These are phyloP conservation scores for Leptographium procerum DNA, from an alignment of 2,329 filamentous ascomycete species.

Conservation along the genomic window DNA sequence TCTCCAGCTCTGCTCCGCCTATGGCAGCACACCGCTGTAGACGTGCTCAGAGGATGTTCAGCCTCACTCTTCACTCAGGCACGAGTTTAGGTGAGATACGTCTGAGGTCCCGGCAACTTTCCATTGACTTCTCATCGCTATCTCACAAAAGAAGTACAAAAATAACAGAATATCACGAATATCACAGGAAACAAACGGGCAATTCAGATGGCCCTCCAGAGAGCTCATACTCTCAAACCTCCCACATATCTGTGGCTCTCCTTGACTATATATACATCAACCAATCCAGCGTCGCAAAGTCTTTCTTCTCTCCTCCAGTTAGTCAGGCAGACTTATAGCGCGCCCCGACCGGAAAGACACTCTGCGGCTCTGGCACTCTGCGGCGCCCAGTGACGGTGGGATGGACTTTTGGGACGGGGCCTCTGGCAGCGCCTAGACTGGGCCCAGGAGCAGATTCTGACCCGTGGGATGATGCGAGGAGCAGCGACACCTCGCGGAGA, in stretches of 20 bases:
- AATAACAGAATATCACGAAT: no score
- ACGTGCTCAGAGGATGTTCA: no score
- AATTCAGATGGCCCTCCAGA: not conserved
- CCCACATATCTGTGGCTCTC: not conserved
- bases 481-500: not conserved
- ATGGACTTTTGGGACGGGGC: no score
- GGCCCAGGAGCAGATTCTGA: not conserved
- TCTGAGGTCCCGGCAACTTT: no score
- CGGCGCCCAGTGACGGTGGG: no score
- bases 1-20: not conserved
- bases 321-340: not conserved
- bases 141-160: no score
- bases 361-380: not conserved
- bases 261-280: not conserved
- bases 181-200: no score
- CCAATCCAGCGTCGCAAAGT: not conserved
- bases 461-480: not conserved
- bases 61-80: no score
- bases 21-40: not conserved
- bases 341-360: not conserved
- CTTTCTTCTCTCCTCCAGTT: not conserved
- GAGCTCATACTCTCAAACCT: not conserved
- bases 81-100: no score
- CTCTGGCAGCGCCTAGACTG: not conserved
- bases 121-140: no score